Percentiles rank a stretch among this genome's conserved stretches.
Conservation (phyloP, 345 rosid genomes). For the Eutrema japonicum region DNA sequence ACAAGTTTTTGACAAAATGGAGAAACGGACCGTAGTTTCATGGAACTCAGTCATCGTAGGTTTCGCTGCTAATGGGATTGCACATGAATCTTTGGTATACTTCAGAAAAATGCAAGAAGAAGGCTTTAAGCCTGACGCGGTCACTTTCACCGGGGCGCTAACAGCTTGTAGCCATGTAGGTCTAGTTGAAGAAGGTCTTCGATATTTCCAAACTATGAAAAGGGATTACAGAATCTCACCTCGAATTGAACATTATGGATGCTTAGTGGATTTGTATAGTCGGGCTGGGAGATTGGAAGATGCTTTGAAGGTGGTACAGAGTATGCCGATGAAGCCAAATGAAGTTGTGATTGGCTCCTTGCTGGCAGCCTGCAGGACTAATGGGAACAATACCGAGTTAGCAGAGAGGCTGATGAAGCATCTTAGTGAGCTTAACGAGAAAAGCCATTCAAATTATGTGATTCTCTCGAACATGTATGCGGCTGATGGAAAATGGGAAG, state of each 20-base stretch:
- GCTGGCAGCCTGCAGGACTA: constrained; percentile 69
- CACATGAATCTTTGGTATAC: constrained; percentile 56
- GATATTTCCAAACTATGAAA: constrained; percentile 60
- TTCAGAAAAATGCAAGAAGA: constrained; percentile 61
- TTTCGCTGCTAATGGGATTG: constrained; percentile 63
- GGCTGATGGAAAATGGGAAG: constrained; percentile 73
- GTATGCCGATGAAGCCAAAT: constrained; percentile 81
- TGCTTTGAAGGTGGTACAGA: constrained; percentile 56
- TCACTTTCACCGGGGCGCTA: constrained; percentile 68
- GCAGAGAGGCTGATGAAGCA: constrained; percentile 62
- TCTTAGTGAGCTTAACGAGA: constrained; percentile 53
- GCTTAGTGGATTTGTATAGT: constrained; percentile 84
- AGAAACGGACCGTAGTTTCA: constrained; percentile 62
- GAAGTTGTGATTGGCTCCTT: constrained; percentile 78
- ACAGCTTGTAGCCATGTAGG: constrained; percentile 81
- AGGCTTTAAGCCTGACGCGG: constrained; percentile 69
- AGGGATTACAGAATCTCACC: constrained; percentile 56
- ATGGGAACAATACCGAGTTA: constrained; percentile 55
- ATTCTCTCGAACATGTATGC: constrained; percentile 76
- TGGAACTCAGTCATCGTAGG: constrained; percentile 82
- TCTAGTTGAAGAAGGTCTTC: constrained; percentile 64
- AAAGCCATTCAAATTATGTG: constrained; percentile 65
- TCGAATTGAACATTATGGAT: constrained; percentile 80
- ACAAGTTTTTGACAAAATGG: constrained; percentile 64
- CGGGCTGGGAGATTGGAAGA: constrained; percentile 84